Base-by-base conservation (phyloP, 768 basidiomycete genomes). In the Russula compacta region DNA sequence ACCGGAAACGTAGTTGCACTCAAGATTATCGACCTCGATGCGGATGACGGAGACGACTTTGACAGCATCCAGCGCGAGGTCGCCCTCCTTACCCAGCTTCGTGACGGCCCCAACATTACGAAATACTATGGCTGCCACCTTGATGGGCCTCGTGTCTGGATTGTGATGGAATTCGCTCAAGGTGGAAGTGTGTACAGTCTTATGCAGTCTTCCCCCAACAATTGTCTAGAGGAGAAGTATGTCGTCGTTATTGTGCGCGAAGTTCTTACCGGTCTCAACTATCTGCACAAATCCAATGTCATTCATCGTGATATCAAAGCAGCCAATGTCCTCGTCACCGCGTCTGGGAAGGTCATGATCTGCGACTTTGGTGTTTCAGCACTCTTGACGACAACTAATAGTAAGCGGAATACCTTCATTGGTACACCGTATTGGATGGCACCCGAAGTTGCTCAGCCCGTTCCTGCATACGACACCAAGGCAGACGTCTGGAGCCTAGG, bases 401-500 rank as follows among this genome's bases (percentile, higher is more conserved):
- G 92, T 72, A 98, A 98, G 72, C 84, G 97, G 24, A 93, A 95
- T 55, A 99, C 97, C 0, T 83, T 98, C 69, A 92, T 95, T 63
- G 97, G 97, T 1, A 98, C 97, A 1, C 95, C 95, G 0, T 92
- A 97, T 71, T 98, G 95, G 95, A 99, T 99, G 97, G 97, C 97
- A 0, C 97, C 97, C 0, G 97, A 99, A 73, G 93, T 98, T 3
- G 91, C 95, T 15, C 89, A 92, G 65, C 80, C 81, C 10, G 86
- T 89, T 11, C 84, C 92, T n/a, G 80, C 85, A 46, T 98, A 99
- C 73, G 95, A 99, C 69, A 89, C 90, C 55, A 98, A 97, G 71
- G 97, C 95, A 3, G 97, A 99, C 69, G 92, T 99, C 46, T 98
- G 97, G 97, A 94, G 92, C 69, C 75, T 99, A 59, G 97, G 97